Conservation (phyloP, 495 filamentous ascomycete species). For the Mycothermus thermophilus region DNA sequence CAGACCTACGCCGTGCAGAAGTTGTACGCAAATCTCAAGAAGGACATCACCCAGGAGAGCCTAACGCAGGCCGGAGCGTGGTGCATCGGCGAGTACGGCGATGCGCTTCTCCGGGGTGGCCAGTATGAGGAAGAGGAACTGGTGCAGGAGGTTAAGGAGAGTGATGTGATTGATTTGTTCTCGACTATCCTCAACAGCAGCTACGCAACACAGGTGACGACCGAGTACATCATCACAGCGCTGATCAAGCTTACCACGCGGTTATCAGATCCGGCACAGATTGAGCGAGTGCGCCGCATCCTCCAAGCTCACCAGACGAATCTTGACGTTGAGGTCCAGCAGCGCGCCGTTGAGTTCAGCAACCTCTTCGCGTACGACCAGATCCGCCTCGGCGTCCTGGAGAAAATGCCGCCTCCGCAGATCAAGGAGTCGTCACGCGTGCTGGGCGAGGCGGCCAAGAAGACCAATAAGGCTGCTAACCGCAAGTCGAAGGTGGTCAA, state of each 20-base stretch:
- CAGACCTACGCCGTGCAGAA: slow-evolving; percentile 96
- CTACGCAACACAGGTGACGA: slow-evolving; percentile 76
- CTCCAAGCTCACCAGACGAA: slow-evolving; percentile 62
- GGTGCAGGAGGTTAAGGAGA: slow-evolving; percentile 77
- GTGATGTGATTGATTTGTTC: slow-evolving; percentile 83
- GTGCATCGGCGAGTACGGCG: slow-evolving; percentile 96
- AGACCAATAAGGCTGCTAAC: slow-evolving; percentile 58
- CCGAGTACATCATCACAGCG: slow-evolving; percentile 90
- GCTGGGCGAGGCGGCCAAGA: slow-evolving; percentile 73
- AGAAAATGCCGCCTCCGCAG: slow-evolving; percentile 94
- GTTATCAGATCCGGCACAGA: slow-evolving; percentile 64
- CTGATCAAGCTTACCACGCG: slow-evolving; percentile 92
- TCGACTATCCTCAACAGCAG: slow-evolving; percentile 82
- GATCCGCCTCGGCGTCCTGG: slow-evolving; percentile 77
- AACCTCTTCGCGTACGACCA: slow-evolving; percentile 86
- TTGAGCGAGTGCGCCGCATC: slow-evolving; percentile 70
- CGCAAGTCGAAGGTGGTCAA: slow-evolving; percentile 66
- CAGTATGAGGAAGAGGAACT: slow-evolving; percentile 93
- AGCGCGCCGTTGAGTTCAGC: slow-evolving; percentile 84
- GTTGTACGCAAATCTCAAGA: slow-evolving; percentile 75
- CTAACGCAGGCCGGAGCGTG: slow-evolving; percentile 88
- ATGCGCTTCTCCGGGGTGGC: slow-evolving; percentile 72
- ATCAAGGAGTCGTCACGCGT: slow-evolving; percentile 89
- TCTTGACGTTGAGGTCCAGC: slow-evolving; percentile 88
- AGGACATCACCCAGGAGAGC: slow-evolving; percentile 93